phyloP scores from a whole-genome alignment of 1,139 yeast species.

The Tardiomyces depauwii region DNA sequence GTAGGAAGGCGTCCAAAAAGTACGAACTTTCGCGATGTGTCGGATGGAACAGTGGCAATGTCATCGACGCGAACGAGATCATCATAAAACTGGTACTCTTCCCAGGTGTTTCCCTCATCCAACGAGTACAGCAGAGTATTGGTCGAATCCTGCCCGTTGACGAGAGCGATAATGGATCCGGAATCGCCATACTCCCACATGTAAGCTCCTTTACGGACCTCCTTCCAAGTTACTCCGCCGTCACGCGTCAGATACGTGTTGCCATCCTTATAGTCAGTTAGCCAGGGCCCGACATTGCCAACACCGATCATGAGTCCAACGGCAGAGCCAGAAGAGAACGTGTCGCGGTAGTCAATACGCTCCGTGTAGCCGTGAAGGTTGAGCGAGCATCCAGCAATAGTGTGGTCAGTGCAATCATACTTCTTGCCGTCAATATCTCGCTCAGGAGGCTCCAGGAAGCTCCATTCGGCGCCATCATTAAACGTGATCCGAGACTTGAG shows the following conservation, averaged over 20 bases:
- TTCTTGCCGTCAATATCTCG: slow-evolving; percentile 51
- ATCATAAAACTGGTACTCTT: slow-evolving; percentile 49
- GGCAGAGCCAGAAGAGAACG: slow-evolving; percentile 82
- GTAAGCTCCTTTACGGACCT: slow-evolving; percentile 56
- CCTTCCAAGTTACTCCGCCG: slow-evolving; percentile 87
- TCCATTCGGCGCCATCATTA: slow-evolving; percentile 92
- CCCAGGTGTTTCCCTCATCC: slow-evolving; percentile 78
- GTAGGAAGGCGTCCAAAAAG: slow-evolving; percentile 34
- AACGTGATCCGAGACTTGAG: slow-evolving; percentile 67
- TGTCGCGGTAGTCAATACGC: slow-evolving; percentile 70
- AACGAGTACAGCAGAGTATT: slow-evolving; percentile 52
- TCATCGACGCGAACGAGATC: slow-evolving; percentile 50
- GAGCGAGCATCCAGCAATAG: slow-evolving; percentile 51
- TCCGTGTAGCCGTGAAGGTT: slow-evolving; percentile 90
- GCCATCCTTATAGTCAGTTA: slow-evolving; percentile 38
- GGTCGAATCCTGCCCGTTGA: slow-evolving; percentile 46
- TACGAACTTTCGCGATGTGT: slow-evolving; percentile 67
- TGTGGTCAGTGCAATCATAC: slow-evolving; percentile 35
- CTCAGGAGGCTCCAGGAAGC: slow-evolving; percentile 52
- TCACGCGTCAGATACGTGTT: slow-evolving; percentile 71
- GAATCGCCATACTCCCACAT: slow-evolving; percentile 98
- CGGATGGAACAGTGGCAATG: slow-evolving; percentile 84
- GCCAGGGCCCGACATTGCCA: slow-evolving; percentile 74
- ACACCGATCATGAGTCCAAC: slow-evolving; percentile 76
- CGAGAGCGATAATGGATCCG: slow-evolving; percentile 75